Evolutionary conservation across 305 asterid genomes (phyloP).

Genomic region (Rubia tinctorum): DNA sequence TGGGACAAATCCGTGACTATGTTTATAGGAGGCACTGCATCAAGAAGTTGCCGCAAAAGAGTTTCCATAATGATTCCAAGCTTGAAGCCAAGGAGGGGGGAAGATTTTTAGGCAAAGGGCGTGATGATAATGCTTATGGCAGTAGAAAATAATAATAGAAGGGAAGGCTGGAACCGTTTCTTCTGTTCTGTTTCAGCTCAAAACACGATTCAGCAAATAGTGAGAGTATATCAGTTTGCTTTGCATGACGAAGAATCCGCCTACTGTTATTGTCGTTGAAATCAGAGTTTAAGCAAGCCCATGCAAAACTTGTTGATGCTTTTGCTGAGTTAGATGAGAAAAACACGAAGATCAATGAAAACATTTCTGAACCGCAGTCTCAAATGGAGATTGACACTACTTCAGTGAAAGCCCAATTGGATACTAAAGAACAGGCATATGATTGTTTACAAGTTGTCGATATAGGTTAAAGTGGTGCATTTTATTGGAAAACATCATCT

Average conservation of each 20-base stretch:
- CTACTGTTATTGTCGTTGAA: constrained; percentile 47
- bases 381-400: constrained; percentile 42
- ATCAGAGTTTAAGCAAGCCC: constrained; percentile 50
- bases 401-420: constrained; percentile 41
- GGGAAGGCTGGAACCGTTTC: no score
- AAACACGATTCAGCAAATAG: no score
- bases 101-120: no score
- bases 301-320: constrained; percentile 28
- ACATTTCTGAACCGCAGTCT: background rate
- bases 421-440: constrained; percentile 56
- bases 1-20: no score
- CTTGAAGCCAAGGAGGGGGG: no score
- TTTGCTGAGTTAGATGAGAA: constrained; percentile 27
- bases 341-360: constrained; percentile 29
- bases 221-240: background rate
- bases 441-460: constrained; percentile 40
- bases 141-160: no score
- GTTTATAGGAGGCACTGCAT: no score
- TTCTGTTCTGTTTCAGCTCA: no score
- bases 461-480: constrained; percentile 33
- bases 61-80: no score
- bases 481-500: constrained; percentile 41
- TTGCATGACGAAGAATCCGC: constrained; percentile 45
- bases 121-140: no score
- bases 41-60: no score